Evolutionary conservation across 768 basidiomycete genomes (phyloP), one percentile per base, ranked within the genome.

Genomic region (Goffeauzyma gilvescens): DNA sequence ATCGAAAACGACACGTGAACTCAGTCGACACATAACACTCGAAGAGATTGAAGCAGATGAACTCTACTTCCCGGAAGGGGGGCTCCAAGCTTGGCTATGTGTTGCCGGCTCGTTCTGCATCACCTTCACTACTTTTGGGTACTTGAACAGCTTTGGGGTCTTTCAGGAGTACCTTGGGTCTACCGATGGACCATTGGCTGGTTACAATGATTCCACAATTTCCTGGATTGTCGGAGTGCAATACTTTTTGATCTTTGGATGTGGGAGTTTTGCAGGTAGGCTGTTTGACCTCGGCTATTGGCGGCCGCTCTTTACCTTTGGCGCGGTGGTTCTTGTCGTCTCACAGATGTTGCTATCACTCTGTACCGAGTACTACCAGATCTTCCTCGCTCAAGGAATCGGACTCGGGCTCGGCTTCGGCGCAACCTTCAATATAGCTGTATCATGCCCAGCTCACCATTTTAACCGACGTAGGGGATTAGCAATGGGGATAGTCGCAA

Each of bases 381-480:
- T 49, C 14, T 42, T 60, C 17, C 52, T 60, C 18, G 41, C 55
- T 17, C 59, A 60, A 42, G 59, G 42, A 5, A 27, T 59, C 15
- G 51, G 53, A 14, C 23, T 50, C 9, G 59, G 75, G 10, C 64
- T 75, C 21, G 72, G 71, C 2, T 64, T 69, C 28, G 75, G 74
- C 3, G 49, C 71, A 38, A 64, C 69, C 30, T 75, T 71, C 48
- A 64, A 72, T 23, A 76, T 76, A 2, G 58, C 67, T 2, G 50
- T 72, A 6, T 67, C 67, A 4, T 62, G 72, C 21, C 46, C 70
- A 13, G 66, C 69, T 9, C 70, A 71, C 33, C 68, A 72, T 55
- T 73, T 73, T 41, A 41, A 58, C 21, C 58, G 57, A 18, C 57
- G 60, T 18, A 58, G 71, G 4, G 63, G 66, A 8, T 50, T 72